These are phyloP conservation scores for Coccinonectria pachysandricola DNA, from an alignment of 2,329 filamentous ascomycete species.

Conservation along the genomic window DNA sequence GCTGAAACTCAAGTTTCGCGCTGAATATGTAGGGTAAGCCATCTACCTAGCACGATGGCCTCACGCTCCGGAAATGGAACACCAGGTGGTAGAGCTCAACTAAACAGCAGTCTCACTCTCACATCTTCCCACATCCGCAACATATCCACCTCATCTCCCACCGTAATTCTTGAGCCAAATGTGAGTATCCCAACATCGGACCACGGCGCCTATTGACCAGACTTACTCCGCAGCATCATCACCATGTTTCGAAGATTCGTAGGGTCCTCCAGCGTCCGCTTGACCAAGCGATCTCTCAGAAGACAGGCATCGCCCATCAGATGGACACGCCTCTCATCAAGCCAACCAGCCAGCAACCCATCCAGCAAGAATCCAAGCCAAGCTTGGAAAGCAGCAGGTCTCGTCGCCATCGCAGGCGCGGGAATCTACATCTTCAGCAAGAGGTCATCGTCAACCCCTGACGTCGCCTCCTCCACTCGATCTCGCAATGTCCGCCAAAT, in stretches of 20 bases:
- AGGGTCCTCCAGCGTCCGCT: background rate
- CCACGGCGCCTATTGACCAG: background rate
- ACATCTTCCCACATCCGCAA: no score
- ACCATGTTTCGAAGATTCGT: slow-evolving; percentile 8
- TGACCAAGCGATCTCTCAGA: slow-evolving; percentile 1
- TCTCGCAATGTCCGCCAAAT: slow-evolving; percentile 5
- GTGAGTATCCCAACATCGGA: no score
- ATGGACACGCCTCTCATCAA: slow-evolving; percentile 8
- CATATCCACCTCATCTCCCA: no score
- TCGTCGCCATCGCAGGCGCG: slow-evolving; percentile 5
- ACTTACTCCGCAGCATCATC: background rate
- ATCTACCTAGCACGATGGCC: no score
- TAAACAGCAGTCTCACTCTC: no score
- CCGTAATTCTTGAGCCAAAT: no score
- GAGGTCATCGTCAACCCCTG: background rate
- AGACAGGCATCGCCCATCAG: background rate
- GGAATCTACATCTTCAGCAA: slow-evolving; percentile 6
- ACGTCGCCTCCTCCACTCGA: background rate
- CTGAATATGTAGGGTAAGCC: no score
- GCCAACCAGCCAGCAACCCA: slow-evolving; percentile 2
- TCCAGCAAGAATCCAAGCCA: slow-evolving; percentile 1
- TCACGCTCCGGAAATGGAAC: no score
- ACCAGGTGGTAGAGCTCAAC: no score
- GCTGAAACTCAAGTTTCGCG: no score
- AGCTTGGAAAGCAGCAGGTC: slow-evolving; percentile 4